These are phyloP conservation scores for Graphiopsis chlorocephala DNA, from an alignment of 2,329 filamentous ascomycete genomes.

Conservation along the genomic window DNA sequence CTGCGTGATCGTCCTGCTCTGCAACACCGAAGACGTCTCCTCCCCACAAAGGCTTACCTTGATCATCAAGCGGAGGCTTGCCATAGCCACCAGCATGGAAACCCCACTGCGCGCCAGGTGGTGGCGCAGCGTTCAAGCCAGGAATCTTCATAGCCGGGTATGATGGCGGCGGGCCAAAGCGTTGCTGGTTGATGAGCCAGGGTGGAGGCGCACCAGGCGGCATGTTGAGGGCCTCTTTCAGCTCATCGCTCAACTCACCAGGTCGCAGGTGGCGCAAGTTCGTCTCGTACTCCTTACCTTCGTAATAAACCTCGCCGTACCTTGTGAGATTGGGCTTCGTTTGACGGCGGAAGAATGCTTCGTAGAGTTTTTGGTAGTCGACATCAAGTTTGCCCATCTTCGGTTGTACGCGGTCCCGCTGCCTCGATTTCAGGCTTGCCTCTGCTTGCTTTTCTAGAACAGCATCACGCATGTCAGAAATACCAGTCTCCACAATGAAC, in stretches of 20 bases:
- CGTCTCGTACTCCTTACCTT: constrained; percentile 97
- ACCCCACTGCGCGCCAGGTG: constrained; percentile 85
- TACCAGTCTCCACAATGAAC: constrained; percentile 96
- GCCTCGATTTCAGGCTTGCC: constrained; percentile 88
- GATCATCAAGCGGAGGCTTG: constrained; percentile 91
- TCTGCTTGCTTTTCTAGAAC: constrained; percentile 94
- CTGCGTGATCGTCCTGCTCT: constrained; percentile 35
- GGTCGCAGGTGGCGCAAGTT: constrained; percentile 87
- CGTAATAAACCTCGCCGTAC: constrained; percentile 98
- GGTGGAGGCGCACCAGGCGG: constrained; percentile 88
- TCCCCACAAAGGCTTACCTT: constrained; percentile 85
- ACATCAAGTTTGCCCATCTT: constrained; percentile 98
- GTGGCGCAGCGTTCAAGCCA: constrained; percentile 88
- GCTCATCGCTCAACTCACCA: constrained; percentile 82
- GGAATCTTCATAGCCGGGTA: constrained; percentile 95
- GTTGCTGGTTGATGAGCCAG: constrained; percentile 96
- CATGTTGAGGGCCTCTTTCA: constrained; percentile 92
- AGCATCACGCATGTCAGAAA: constrained; percentile 96
- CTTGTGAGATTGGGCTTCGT: constrained; percentile 91
- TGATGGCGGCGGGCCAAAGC: constrained; percentile 86
- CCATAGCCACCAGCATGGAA: constrained; percentile 95
- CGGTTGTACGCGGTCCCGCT: constrained; percentile 86
- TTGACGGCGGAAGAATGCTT: constrained; percentile 97
- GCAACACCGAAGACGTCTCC: constrained; percentile 85
- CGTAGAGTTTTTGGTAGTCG: constrained; percentile 96